Base-by-base conservation (phyloP, 352 stramenopile species). In the Phytophthora gonapodyides region DNA sequence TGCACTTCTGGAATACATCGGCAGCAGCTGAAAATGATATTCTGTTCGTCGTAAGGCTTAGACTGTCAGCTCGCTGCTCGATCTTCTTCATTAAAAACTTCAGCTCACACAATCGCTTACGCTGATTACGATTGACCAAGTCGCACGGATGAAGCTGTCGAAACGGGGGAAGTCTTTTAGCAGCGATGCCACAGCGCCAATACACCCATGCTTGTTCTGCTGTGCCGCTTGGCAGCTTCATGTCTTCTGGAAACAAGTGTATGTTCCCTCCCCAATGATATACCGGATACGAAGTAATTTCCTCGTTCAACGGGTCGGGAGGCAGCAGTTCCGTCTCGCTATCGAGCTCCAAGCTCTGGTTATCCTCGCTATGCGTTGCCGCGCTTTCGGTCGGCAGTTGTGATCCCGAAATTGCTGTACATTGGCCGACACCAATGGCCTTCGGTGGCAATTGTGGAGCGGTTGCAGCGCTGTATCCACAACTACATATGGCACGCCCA, bases 51-150 rank as follows among this genome's bases (percentile, higher is more conserved):
- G 53, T 4, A 5, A 67, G 7, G 0, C 47, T 21, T 13, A 64
- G 37, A 4, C 1, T 7, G 16, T 9, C 5, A 3, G 52, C 40
- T 49, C n/a, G 2, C n/a, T 13, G 16, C 27, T 64, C 34, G 8
- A 57, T 57, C 37, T 59, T 64, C 9, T 46, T 36, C 47, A 69
- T 56, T 13, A 64, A 6, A 11, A 57, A 69, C 15, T 40, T 41
- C 1, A 64, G n/a, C 19, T 59, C 53, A 30, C 61, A 50, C 7
- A 68, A 21, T 17, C 44, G 11, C 10, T 68, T 68, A 5, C 53
- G 36, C 21, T 64, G 53, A 9, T 59, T 69, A 13, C 7, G 16
- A 49, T 43, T 33, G 19, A 33, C 56, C 21, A 69, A 55, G 36
- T 60, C 61, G 13, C 1, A 3, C n/a, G 46, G 33, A 9, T 10